These are phyloP conservation scores for Aspergillus fumigatiaffinis DNA, from an alignment of 2,329 filamentous ascomycete genomes.

Conservation along the genomic window DNA sequence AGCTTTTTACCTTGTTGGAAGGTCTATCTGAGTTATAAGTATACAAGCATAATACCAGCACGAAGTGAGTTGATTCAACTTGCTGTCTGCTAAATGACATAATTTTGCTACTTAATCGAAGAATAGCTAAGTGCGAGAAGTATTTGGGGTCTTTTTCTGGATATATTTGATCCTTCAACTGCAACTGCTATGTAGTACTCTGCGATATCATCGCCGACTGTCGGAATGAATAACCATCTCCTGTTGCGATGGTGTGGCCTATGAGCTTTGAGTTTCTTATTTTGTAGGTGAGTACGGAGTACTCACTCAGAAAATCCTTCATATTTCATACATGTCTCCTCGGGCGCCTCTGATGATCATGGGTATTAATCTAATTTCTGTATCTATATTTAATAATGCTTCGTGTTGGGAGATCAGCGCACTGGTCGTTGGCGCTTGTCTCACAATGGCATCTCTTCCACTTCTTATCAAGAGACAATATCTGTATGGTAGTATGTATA, in stretches of 20 bases:
- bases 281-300: not conserved
- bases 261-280: not conserved
- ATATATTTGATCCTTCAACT: not conserved
- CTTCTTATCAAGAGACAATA: not conserved
- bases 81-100: too few relatives aligned
- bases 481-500: not conserved
- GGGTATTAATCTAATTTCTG: not conserved
- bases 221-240: not conserved
- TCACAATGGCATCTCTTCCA: not conserved
- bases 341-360: not conserved
- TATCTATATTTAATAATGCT: not conserved
- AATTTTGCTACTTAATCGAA: not conserved
- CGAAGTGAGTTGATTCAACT: too few relatives aligned
- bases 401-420: not conserved
- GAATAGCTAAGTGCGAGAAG: not conserved
- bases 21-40: not conserved
- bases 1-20: not conserved
- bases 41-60: not conserved
- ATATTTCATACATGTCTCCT: not conserved
- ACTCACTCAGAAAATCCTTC: not conserved
- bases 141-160: too few relatives aligned
- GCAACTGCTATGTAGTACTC: not conserved
- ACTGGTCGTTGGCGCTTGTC: not conserved
- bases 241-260: not conserved
- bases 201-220: not conserved